Evolutionary conservation across 805 yeast species (phyloP).

Genomic region (Clavispora vitiphila): DNA sequence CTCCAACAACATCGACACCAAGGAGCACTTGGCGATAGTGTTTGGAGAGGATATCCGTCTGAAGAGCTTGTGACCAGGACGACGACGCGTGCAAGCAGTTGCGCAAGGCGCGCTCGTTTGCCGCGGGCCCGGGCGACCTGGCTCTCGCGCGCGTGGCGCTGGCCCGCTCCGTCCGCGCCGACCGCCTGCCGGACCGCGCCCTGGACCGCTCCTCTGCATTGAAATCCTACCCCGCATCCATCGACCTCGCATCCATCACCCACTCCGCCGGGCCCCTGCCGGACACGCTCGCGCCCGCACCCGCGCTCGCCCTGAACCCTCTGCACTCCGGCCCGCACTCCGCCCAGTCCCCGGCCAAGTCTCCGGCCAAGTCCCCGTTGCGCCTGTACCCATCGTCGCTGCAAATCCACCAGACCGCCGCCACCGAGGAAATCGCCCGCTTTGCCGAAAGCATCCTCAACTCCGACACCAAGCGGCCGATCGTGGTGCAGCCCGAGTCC

Average conservation of each 20-base stretch:
- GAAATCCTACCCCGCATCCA: constrained; percentile 46
- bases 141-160: not conserved
- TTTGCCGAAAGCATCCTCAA: constrained; percentile 18
- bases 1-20: constrained; percentile 79
- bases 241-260: constrained; percentile 54
- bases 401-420: constrained; percentile 15
- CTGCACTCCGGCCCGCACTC: too few species aligned
- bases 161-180: constrained; percentile 4
- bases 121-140: constrained; percentile 1
- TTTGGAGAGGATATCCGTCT: constrained; percentile 91
- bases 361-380: constrained; percentile 1
- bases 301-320: too few species aligned
- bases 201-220: constrained; percentile 9
- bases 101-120: constrained; percentile 31
- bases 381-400: constrained; percentile 9
- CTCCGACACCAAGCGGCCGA: constrained; percentile 19
- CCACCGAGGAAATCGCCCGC: constrained; percentile 17
- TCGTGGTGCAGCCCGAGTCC: constrained; percentile 21
- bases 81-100: constrained; percentile 41
- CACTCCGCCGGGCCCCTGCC: constrained; percentile 14
- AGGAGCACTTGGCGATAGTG: constrained; percentile 95
- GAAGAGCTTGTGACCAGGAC: constrained; percentile 52
- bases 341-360: constrained; percentile 2
- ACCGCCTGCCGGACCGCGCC: constrained; percentile 14
- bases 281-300: not conserved